phyloP scores from a whole-genome alignment of 2,329 filamentous ascomycete genomes.

The Apiospora koreana region DNA sequence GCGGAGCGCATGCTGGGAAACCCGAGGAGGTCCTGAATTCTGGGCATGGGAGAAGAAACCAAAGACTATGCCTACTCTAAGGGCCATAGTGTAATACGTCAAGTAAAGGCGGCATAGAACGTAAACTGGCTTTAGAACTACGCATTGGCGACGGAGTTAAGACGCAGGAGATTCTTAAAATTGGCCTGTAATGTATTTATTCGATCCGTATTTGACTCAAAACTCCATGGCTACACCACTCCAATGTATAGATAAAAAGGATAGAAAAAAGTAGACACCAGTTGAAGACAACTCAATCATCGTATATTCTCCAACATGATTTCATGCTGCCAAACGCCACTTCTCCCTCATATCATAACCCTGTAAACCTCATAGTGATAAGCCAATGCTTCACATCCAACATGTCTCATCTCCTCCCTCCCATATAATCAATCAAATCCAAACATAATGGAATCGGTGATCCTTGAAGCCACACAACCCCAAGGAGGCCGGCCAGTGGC shows the following conservation, averaged over 20 bases:
- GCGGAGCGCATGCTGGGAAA: conserved; percentile 60
- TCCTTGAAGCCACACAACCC: not conserved
- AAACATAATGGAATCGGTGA: not conserved
- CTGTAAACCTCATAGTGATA: not conserved
- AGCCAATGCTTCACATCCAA: conserved; percentile 7
- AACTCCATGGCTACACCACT: not conserved
- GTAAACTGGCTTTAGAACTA: not conserved
- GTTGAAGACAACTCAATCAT: not conserved
- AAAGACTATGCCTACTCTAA: not conserved
- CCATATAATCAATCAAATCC: not conserved
- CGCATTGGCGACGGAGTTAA: conserved; percentile 2
- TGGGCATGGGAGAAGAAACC: not conserved
- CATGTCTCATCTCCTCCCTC: conserved; percentile 1
- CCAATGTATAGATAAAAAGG: not conserved
- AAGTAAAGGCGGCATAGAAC: not conserved
- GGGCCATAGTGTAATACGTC: not conserved
- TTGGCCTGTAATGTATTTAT: not conserved
- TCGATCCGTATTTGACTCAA: not conserved
- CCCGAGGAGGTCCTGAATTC: not conserved
- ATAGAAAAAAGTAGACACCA: not conserved
- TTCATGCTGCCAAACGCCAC: conserved; percentile 3
- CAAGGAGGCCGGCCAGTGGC: not conserved
- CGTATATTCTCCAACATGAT: not conserved
- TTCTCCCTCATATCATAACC: not conserved
- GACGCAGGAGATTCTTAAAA: not conserved